Evolutionary conservation across 345 rosid genomes (phyloP), one percentile per base, ranked within the genome.

Genomic region (Boechera divaricarpa): DNA sequence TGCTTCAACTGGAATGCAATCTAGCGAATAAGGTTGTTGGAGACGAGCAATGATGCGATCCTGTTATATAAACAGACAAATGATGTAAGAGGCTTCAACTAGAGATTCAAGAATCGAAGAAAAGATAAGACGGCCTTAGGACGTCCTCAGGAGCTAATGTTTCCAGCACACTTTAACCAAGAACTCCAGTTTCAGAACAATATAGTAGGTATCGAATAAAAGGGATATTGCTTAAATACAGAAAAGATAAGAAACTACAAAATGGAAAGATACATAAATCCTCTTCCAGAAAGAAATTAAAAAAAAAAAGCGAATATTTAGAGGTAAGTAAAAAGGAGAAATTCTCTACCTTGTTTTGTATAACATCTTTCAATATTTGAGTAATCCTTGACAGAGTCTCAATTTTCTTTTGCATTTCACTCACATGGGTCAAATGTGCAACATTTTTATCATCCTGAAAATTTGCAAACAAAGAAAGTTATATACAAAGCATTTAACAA

Each of bases 1-100:
- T 63, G 99, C 99, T 88, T 93, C 99, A 55, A 96, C 99, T 4
- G 99, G 99, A 83, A 96, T 96, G 80, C 99, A 96, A 73, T 96
- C 98, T 36, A 96, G 83, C 0, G 99, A 96, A 83, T 96, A 96
- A 12, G 98, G 97, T 77, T 96, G 99, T 80, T 91, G 99, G 62
- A 96, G 95, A 70, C 99, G 96, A 79, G 98, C 93, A 78, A 96
- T 93, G 76, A 96, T 96, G 41, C 97, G 97, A 71, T 96, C 98
- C 98, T 96, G 86, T 70, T 47, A 81, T 16, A 63, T 24, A 28
- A 67, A 57, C 48, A 65, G 31, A 39, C 10, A 65, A 49, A 48
- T 31, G 39, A 65, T 21, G 48, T 41, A 6, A 28, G 21, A 18
- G 5, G 66, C 41, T 54, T 33, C 58, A 53, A 2, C 41, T 12